Conservation (phyloP, 23 red algal species). For the Gracilariopsis chorda region DNA sequence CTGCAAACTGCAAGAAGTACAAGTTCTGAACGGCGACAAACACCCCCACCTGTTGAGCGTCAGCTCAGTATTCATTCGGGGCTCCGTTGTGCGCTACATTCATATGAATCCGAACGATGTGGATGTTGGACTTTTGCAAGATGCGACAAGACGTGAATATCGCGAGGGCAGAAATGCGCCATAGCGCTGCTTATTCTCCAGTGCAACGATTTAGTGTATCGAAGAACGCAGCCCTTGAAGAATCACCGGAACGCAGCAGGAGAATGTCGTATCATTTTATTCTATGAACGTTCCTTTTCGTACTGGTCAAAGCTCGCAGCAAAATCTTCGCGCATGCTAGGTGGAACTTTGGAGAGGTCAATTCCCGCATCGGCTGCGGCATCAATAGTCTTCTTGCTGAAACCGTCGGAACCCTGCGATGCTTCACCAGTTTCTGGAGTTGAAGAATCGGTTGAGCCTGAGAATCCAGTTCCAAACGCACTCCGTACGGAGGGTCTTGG, state of each 20-base stretch:
- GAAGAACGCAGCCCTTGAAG: no score
- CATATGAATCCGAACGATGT: slow-evolving; percentile 77
- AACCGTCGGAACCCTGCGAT: neutral
- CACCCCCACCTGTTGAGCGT: slow-evolving; percentile 80
- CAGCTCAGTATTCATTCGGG: slow-evolving; percentile 83
- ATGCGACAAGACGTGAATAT: slow-evolving; percentile 85
- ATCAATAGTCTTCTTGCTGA: slow-evolving; percentile 27
- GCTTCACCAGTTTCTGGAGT: neutral
- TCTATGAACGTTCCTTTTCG: neutral
- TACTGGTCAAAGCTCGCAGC: slow-evolving; percentile 41
- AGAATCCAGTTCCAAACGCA: neutral
- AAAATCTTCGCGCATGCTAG: slow-evolving; percentile 78
- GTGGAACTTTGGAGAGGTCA: slow-evolving; percentile 66
- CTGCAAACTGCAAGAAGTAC: slow-evolving; percentile 76
- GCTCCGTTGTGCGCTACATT: slow-evolving; percentile 92
- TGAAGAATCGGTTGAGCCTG: neutral
- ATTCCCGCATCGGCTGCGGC: slow-evolving; percentile 59
- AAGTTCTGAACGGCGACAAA: slow-evolving; percentile 64
- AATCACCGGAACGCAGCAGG: no score
- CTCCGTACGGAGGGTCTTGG: neutral
- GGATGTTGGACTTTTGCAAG: slow-evolving; percentile 83
- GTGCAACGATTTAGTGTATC: no score
- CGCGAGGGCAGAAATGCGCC: slow-evolving; percentile 36
- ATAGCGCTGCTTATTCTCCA: neutral
- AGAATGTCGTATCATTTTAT: no score